Conservation (phyloP, 2,329 filamentous ascomycete genomes). For the Colletotrichum magnum region DNA sequence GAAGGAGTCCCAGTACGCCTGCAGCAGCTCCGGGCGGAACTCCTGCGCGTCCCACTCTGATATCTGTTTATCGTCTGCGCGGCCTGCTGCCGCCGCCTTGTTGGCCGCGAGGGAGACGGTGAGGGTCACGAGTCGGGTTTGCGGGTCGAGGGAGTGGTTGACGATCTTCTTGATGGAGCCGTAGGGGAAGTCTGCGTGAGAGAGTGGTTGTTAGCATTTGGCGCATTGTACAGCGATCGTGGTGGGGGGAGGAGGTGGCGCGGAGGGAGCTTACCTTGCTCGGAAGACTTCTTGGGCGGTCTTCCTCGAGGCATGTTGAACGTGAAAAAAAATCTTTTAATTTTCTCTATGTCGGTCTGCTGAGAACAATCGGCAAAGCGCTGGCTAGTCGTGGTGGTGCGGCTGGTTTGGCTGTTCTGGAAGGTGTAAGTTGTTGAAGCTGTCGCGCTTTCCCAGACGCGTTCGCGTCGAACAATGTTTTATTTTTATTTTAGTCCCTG, state of each 20-base stretch:
- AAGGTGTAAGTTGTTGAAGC: neutral
- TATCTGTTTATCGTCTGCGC: neutral
- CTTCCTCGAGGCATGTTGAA: conserved; percentile 30
- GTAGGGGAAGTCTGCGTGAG: conserved; percentile 25
- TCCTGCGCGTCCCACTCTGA: conserved; percentile 38
- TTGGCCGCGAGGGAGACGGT: conserved; percentile 20
- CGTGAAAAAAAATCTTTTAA: neutral
- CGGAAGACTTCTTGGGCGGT: conserved; percentile 10
- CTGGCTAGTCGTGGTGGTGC: neutral
- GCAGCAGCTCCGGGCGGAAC: conserved; percentile 21
- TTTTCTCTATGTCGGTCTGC: neutral
- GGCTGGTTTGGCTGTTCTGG: neutral
- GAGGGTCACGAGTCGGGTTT: conserved; percentile 31
- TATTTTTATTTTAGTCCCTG: conserved; percentile 13
- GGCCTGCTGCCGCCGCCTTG: neutral
- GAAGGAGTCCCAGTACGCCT: conserved; percentile 33
- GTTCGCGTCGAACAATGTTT: conserved; percentile 29
- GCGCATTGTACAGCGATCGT: neutral
- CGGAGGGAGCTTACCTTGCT: conserved; percentile 18
- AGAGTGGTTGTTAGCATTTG: neutral
- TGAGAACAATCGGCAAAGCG: neutral
- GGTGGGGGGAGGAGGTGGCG: neutral
- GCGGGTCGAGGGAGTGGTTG: conserved; percentile 19
- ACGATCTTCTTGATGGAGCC: conserved; percentile 31
- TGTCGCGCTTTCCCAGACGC: conserved; percentile 22